Base-by-base conservation (phyloP, 2,329 filamentous ascomycete genomes). In the Neopestalotiopsis rosae region DNA sequence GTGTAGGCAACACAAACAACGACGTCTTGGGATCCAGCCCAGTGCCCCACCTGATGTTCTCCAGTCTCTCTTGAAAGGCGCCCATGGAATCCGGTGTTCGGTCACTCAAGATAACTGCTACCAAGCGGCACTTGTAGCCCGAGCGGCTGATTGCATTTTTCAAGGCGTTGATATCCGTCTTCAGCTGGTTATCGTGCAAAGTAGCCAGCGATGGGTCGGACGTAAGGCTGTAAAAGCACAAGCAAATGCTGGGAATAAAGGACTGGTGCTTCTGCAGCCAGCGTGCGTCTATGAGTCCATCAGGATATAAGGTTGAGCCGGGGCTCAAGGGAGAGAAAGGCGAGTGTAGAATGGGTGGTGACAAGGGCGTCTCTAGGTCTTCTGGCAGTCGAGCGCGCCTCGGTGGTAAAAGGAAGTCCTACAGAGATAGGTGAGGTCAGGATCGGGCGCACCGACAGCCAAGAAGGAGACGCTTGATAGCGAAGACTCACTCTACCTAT, bases 241-340 rank as follows among this genome's bases (percentile, higher is more conserved):
- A 80, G 73, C 94, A 91, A 32, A 94, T 87, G 70, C 94, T 92
- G 1, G 95, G 95, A 28, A 98, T 87, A 20, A 94, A 85, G 65
- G 92, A 85, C 77, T 97, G 95, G 78, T 98, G 95, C 79, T 98
- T 99, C 69, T 89, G 88, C 67, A 97, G 85, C 95, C 95, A 99
- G 70, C 89, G 82, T 24, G 91, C 87, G 70, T 94, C 90, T 78
- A 98, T 90, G 69, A 98, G 84, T 4, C 95, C 96, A 81, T 98
- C 96, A 7, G 95, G 95, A 77, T 96, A 98, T 2, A 97, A 87
- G 2, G 90, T 85, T 7, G 95, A 97, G 7, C 87, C 88, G 3
- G 95, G 94, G 52, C 93, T 96, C 38, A 98, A 86, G 0, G 95
- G 96, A 2, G 96, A 98, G 73, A 97, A 90, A 1, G 95, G 94